Evolutionary conservation across 371 early-diverging fungal genomes (phyloP).

Genomic region (Racocetra persica): DNA sequence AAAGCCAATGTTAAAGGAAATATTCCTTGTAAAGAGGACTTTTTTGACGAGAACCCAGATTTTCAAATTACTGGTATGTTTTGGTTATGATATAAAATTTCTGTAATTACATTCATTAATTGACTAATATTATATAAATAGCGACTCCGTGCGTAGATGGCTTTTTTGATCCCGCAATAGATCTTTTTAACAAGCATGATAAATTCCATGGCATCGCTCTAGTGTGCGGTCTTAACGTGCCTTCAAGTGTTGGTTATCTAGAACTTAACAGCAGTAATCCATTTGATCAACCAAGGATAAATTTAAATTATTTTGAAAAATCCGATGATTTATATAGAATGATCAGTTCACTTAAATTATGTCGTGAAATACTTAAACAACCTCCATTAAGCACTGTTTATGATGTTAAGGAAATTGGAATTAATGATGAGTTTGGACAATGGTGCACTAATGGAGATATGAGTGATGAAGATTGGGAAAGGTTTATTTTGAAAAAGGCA

Average conservation of each 20-base stretch:
- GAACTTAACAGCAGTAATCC: neutral
- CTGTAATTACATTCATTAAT: no score
- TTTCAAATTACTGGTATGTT: neutral
- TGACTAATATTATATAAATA: no score
- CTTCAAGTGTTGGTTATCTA: neutral
- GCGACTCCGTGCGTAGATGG: no score
- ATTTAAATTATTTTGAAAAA: neutral
- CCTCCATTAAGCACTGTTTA: neutral
- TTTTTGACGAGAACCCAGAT: neutral
- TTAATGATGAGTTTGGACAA: neutral
- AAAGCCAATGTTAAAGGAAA: conserved; percentile 6
- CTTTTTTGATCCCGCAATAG: no score
- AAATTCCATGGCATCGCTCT: neutral
- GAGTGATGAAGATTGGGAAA: conserved; percentile 10
- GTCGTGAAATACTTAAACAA: neutral
- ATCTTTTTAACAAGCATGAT: no score
- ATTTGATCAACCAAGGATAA: neutral
- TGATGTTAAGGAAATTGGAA: neutral
- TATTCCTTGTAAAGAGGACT: neutral
- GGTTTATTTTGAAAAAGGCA: neutral
- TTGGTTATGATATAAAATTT: no score
- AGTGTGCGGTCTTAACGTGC: neutral
- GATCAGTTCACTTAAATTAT: neutral
- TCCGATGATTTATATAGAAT: neutral
- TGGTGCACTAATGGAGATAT: neutral